These are phyloP conservation scores for Stephania japonica DNA, from an alignment of 164 flowering plant genomes.

Conservation along the genomic window DNA sequence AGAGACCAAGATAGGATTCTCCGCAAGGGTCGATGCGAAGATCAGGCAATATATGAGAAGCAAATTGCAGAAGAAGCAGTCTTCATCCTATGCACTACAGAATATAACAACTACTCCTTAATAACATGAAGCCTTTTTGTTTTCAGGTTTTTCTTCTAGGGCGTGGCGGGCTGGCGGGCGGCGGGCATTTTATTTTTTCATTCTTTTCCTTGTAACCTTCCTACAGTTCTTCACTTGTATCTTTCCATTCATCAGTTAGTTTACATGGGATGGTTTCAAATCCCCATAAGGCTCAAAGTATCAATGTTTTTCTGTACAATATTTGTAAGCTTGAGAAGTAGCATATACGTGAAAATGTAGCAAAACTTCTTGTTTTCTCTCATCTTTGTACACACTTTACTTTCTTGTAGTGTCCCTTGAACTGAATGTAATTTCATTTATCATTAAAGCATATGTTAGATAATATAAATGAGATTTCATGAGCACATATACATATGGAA, in stretches of 20 bases:
- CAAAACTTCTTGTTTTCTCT: not conserved
- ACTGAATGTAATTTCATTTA: too few relatives aligned
- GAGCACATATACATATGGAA: too few relatives aligned
- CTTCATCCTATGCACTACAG: constrained; percentile 17
- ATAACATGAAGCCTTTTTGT: constrained; percentile 10
- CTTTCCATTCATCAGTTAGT: constrained; percentile 2
- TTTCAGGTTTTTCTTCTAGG: not conserved
- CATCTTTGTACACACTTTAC: not conserved
- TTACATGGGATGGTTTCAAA: constrained; percentile 8
- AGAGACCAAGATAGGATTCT: constrained; percentile 89
- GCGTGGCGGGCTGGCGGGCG: not conserved
- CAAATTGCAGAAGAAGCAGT: constrained; percentile 57
- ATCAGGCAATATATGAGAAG: constrained; percentile 63
- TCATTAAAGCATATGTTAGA: too few relatives aligned
- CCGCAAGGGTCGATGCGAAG: constrained; percentile 92
- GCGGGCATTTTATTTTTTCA: constrained; percentile 1
- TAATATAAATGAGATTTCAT: too few relatives aligned
- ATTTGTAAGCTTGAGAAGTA: constrained; percentile 21
- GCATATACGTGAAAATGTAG: constrained; percentile 9
- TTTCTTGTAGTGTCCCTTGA: not conserved
- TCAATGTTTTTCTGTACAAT: constrained; percentile 35
- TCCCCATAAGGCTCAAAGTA: not conserved
- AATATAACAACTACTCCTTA: constrained; percentile 15
- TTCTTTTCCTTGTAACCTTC: not conserved
- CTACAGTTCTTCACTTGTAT: constrained; percentile 9